Evolutionary conservation across 2,329 filamentous ascomycete genomes (phyloP).

Genomic region (Byssochlamys sp.): DNA sequence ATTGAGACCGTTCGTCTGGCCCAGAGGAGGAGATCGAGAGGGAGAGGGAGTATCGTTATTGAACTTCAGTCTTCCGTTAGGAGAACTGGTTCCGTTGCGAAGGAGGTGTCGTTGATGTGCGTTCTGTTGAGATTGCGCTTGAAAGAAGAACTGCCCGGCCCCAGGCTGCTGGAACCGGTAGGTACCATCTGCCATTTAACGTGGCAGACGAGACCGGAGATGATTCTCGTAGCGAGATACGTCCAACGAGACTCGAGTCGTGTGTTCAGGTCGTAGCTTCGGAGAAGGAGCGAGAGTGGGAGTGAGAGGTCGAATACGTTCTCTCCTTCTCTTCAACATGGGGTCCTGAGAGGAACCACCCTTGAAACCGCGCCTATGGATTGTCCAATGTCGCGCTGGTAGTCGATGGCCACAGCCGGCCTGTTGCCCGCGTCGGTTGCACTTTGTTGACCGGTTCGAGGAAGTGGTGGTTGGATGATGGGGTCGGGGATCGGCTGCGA

Average conservation of each 20-base stretch:
- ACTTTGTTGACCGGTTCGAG: slow-evolving; percentile 3
- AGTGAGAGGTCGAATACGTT: slow-evolving; percentile 31
- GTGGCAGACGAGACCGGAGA: slow-evolving; percentile 37
- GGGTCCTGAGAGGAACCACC: slow-evolving; percentile 29
- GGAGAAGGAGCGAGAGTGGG: slow-evolving; percentile 22
- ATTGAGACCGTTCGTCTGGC: slow-evolving; percentile 34
- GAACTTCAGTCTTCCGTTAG: slow-evolving; percentile 36
- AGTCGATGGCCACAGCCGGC: slow-evolving; percentile 9
- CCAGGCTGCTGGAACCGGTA: slow-evolving; percentile 47
- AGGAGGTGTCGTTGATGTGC: slow-evolving; percentile 35
- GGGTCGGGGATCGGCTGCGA: slow-evolving; percentile 15
- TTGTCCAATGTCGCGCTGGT: slow-evolving; percentile 4
- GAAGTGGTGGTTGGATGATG: slow-evolving; percentile 13
- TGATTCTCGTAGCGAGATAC: slow-evolving; percentile 20
- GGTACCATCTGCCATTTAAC: slow-evolving; percentile 48
- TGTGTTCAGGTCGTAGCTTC: slow-evolving; percentile 14
- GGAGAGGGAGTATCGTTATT: slow-evolving; percentile 40
- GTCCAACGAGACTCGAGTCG: slow-evolving; percentile 15
- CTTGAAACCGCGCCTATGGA: slow-evolving; percentile 5
- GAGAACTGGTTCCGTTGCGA: slow-evolving; percentile 38
- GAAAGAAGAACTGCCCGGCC: slow-evolving; percentile 42
- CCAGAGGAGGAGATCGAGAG: slow-evolving; percentile 37
- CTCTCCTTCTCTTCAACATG: slow-evolving; percentile 43
- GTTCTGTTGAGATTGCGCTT: slow-evolving; percentile 34
- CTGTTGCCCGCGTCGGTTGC: slow-evolving; percentile 6